A percentile compares a stretch with the other conserved stretches of the same genome.
Evolutionary conservation across 805 yeast species (phyloP).

Genomic region (Millerozyma miso): DNA sequence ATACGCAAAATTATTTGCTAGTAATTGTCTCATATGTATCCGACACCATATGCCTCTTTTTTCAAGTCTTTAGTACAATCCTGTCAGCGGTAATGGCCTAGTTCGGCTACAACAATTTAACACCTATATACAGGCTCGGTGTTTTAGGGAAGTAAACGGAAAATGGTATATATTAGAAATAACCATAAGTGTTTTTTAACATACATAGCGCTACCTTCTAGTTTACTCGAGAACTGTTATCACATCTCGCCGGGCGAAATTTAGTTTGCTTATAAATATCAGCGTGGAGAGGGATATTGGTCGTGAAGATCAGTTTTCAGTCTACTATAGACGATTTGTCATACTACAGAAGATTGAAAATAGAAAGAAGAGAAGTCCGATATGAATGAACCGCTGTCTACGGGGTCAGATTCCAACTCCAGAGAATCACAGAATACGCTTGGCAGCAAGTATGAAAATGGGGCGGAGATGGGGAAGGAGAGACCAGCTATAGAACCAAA

Average conservation of each 20-base stretch:
- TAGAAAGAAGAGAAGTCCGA: neutral
- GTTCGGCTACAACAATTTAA: no score
- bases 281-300: neutral
- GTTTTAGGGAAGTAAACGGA: neutral
- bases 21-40: no score
- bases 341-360: neutral
- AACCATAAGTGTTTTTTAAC: neutral
- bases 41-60: no score
- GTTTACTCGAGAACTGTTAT: neutral
- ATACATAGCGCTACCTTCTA: neutral
- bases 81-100: no score
- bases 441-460: neutral
- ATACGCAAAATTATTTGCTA: no score
- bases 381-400: neutral
- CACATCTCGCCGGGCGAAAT: neutral
- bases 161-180: neutral
- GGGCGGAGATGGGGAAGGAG: neutral
- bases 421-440: slow-evolving; percentile 5
- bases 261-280: neutral
- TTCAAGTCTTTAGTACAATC: no score
- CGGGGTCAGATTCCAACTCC: neutral
- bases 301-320: neutral
- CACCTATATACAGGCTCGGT: no score
- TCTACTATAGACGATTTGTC: no score
- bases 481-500: neutral